A percentile compares a stretch with the other conserved stretches of the same genome.
These are phyloP conservation scores for Stephania japonica DNA, from an alignment of 164 flowering plant genomes.

Conservation along the genomic window DNA sequence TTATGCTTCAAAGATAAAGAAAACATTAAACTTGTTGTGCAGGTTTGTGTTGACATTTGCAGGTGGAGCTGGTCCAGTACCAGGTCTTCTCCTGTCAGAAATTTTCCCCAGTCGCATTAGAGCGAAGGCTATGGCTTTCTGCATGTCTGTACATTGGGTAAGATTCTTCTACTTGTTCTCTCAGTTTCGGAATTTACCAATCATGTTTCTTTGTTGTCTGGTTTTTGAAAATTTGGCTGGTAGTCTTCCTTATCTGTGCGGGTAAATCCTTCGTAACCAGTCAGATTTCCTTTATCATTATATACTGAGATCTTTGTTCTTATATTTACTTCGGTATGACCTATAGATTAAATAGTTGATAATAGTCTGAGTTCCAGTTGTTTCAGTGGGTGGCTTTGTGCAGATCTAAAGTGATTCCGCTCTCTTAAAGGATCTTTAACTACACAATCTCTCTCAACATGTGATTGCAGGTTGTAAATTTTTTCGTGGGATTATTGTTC, in stretches of 20 bases:
- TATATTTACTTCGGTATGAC: background rate
- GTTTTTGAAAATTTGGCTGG: too few species aligned
- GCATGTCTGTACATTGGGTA: constrained; percentile 97
- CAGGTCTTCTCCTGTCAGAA: constrained; percentile 85
- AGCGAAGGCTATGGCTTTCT: constrained; percentile 91
- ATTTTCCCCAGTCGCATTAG: constrained; percentile 76
- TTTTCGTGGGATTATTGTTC: constrained; percentile 87
- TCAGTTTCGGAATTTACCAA: background rate
- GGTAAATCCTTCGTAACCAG: too few species aligned
- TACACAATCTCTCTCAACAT: background rate
- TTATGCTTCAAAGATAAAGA: background rate
- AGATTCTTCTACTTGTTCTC: background rate
- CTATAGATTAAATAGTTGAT: background rate
- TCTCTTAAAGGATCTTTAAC: background rate
- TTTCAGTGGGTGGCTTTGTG: background rate
- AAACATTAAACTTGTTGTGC: constrained; percentile 21
- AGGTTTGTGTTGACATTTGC: constrained; percentile 90
- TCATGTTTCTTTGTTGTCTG: too few species aligned
- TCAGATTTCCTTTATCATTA: too few species aligned
- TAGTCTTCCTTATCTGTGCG: too few species aligned
- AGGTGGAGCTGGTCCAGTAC: constrained; percentile 94
- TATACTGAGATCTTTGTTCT: background rate
- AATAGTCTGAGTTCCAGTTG: background rate
- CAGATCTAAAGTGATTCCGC: background rate
- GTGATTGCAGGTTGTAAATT: constrained; percentile 65